Percentiles rank a stretch among this genome's conserved stretches.
Conservation (phyloP, 1,139 yeast genomes). For the Geotrichum restrictum region DNA sequence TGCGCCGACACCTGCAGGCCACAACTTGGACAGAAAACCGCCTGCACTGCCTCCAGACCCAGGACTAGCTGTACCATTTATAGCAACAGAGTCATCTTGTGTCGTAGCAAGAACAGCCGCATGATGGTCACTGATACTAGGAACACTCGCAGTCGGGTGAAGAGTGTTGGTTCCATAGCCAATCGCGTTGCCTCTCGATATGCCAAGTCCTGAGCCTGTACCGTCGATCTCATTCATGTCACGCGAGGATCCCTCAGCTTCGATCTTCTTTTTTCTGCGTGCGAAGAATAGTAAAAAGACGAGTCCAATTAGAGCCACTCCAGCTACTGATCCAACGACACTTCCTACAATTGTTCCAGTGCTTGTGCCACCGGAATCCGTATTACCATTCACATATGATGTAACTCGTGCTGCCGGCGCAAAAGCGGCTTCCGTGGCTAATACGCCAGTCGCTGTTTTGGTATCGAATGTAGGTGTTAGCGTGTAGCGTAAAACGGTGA, state of each 20-base stretch:
- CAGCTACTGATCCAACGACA: conserved; percentile 45
- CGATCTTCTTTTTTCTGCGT: conserved; percentile 18
- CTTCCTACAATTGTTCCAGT: conserved; percentile 45
- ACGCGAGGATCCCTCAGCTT: neutral
- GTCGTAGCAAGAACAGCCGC: conserved; percentile 17
- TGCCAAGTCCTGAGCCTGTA: neutral
- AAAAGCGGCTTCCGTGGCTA: conserved; percentile 17
- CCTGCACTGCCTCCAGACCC: neutral
- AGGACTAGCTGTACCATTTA: neutral
- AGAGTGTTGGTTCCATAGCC: neutral
- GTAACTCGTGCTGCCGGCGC: conserved; percentile 12
- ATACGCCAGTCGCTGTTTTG: conserved; percentile 15
- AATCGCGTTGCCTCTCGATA: neutral
- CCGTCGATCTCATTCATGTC: conserved; percentile 2
- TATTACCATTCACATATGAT: conserved; percentile 2
- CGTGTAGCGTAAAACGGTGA: conserved; percentile 15
- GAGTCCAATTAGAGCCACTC: conserved; percentile 34
- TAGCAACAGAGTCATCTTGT: neutral
- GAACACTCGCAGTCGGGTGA: conserved; percentile 13
- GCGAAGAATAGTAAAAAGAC: conserved; percentile 25
- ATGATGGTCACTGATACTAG: conserved; percentile 19
- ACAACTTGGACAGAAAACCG: conserved; percentile 3
- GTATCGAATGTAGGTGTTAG: conserved; percentile 22
- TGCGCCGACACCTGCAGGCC: neutral
- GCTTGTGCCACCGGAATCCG: conserved; percentile 8